Base-by-base conservation (phyloP, 192 early-diverging fungal species). In the Linnemannia zychae region DNA sequence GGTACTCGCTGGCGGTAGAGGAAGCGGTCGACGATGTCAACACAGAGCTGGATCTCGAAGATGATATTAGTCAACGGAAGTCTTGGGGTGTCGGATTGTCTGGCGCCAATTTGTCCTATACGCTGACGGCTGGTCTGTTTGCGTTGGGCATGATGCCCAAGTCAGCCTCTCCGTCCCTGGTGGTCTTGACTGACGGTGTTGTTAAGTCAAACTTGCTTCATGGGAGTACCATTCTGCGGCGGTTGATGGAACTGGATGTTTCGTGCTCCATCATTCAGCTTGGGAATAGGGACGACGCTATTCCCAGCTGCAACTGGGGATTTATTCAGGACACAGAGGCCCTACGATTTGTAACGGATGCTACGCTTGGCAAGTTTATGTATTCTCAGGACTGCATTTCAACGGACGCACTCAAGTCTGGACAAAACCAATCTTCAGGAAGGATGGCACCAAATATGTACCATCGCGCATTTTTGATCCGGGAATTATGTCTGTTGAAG, bases 311-410 rank as follows among this genome's bases (percentile, higher is more conserved):
- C 33, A 94, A 94, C 74, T 93, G 96, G 81, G 96, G 96, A 9
- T 93, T 92, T 82, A 91, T 95, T 16, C 91, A 91, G 75, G 96
- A 97, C 75, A 95, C 90, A 65, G 95, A 97, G 83, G 88, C 93
- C 48, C 87, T 96, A 1, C 82, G 92, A 37, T 96, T 93, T 75
- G 77, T 95, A 50, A 91, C 96, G 0, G 89, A 91, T 11, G 91
- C 94, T 9, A 91, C 95, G 7, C 88, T 88, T 34, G 96, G 96
- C 4, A 85, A 88, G 36, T 95, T 96, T 74, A 87, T 94, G 71
- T 95, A 93, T 75, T 91, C 94, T 28, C 89, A 90, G 65, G 90
- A 96, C 50, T 95, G 94, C 70, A 90, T 87, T 37, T 28, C 72
- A 17, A 57, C 40, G 31, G 79, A 82, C 49, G 31, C 38, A 18